Evolutionary conservation across 2,329 filamentous ascomycete genomes (phyloP), one percentile per base, ranked within the genome.

Genomic region (Alternaria arbusti): DNA sequence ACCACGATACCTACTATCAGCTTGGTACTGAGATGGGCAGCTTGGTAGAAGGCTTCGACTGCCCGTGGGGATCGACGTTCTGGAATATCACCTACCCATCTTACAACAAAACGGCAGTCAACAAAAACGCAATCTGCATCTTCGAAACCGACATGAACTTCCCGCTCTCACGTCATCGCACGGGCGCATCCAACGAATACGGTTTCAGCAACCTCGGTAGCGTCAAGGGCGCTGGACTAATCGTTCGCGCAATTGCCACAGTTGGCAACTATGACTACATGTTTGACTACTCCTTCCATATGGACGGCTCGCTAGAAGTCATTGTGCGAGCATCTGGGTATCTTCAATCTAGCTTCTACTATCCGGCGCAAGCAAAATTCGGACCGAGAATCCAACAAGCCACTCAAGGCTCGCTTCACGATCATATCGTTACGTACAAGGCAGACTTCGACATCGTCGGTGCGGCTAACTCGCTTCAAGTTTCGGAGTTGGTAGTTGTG

Each of bases 61-160:
- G 86, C 64, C 86, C 86, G 0, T 67, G 80, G 0, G 83, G 85
- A 50, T 80, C 85, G 0, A 85, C 83, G 0, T 87, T 84, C 63
- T 78, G 86, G 43, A 84, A 86, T 70, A 78, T 79, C 0, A 79
- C 79, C 1, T 85, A 84, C 65, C 84, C 83, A 57, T 79, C 81
- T 5, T 74, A 72, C 3, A 83, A 84, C 59, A 82, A 75, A 4
- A 83, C 81, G 0, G 78, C 80, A 0, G 40, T 80, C 0, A 84
- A 86, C 57, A 74, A 79, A 2, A 82, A 45, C 17, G 45, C 55
- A 6, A 49, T 57, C 9, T 90, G 87, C 60, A 66, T 77, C 12
- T 76, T 77, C 45, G 76, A 78, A 56, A 57, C 66, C 5, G 70
- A 74, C 15, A 71, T 57, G 55, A 71, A 75, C 52, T 77, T 74